Conservation (phyloP, 495 filamentous ascomycete genomes). For the Viridothelium virens region DNA sequence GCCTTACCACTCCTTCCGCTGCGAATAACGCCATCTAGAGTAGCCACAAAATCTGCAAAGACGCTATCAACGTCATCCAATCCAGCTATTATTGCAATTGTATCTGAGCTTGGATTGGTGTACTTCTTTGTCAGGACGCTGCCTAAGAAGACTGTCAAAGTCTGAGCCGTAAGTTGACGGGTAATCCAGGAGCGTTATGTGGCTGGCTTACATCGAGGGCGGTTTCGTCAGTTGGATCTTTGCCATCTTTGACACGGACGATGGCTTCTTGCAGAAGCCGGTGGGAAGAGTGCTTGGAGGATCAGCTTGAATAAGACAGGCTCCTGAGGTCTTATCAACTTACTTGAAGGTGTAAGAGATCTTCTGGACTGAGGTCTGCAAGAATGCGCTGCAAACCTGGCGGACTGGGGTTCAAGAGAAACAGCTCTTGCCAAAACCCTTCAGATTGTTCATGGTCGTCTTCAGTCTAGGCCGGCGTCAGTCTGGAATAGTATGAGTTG, state of each 20-base stretch:
- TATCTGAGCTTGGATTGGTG: constrained; percentile 90
- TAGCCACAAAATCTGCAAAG: constrained; percentile 79
- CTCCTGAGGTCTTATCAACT: not conserved
- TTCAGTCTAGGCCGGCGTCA: constrained; percentile 13
- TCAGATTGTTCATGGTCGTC: constrained; percentile 63
- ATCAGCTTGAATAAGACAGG: not conserved
- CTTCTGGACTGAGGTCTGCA: constrained; percentile 58
- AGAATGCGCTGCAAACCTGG: constrained; percentile 58
- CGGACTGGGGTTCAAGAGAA: constrained; percentile 73
- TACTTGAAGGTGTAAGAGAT: constrained; percentile 67
- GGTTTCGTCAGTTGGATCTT: constrained; percentile 59
- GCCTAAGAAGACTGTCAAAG: constrained; percentile 79
- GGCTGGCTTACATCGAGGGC: constrained; percentile 72
- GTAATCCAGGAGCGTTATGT: not conserved
- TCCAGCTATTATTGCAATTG: constrained; percentile 81
- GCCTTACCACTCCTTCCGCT: constrained; percentile 63
- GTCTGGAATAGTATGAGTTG: not conserved
- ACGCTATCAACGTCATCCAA: constrained; percentile 77
- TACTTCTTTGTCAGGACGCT: constrained; percentile 79
- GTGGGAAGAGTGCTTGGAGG: constrained; percentile 36
- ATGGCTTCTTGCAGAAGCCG: constrained; percentile 70
- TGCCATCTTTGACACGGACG: constrained; percentile 55
- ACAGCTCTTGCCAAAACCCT: constrained; percentile 96
- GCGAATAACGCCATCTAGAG: constrained; percentile 72
- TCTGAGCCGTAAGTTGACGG: constrained; percentile 52